Evolutionary conservation across 768 basidiomycete genomes (phyloP).

Genomic region (Termitomyces sp.): DNA sequence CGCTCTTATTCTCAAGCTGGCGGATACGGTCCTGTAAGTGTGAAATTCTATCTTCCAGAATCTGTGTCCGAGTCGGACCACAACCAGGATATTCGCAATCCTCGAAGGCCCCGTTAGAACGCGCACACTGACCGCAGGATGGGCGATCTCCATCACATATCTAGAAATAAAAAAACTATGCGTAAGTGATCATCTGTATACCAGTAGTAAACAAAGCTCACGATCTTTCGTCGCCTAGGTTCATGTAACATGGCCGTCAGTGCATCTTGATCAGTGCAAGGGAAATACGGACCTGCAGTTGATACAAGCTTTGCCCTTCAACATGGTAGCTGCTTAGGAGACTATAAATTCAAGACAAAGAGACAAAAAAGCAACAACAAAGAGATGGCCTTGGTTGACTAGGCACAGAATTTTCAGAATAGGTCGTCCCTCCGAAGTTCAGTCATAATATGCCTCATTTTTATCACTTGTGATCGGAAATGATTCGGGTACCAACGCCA

Average conservation of each 20-base stretch:
- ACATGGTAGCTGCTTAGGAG: constrained; percentile 58
- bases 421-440: neutral
- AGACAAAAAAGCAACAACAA: no score
- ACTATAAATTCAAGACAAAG: constrained; percentile 41
- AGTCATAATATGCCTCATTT: neutral
- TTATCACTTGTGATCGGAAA: neutral
- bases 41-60: constrained; percentile 41
- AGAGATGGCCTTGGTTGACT: constrained; percentile 15
- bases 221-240: constrained; percentile 46
- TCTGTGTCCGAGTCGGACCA: constrained; percentile 37
- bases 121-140: constrained; percentile 43
- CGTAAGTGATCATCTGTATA: neutral
- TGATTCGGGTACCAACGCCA: neutral
- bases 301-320: constrained; percentile 41
- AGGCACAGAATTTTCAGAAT: constrained; percentile 23
- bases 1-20: constrained; percentile 30
- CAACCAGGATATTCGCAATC: constrained; percentile 54
- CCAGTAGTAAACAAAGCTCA: constrained; percentile 11
- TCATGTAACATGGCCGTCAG: neutral
- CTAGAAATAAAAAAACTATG: constrained; percentile 23
- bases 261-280: neutral
- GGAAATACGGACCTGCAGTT: constrained; percentile 39
- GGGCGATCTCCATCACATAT: constrained; percentile 50
- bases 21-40: constrained; percentile 37
- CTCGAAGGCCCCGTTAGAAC: constrained; percentile 32